A percentile compares a stretch with the other conserved stretches of the same genome.
phyloP scores from a whole-genome alignment of 2,329 filamentous ascomycete genomes.

The Cladophialophora yegresii region DNA sequence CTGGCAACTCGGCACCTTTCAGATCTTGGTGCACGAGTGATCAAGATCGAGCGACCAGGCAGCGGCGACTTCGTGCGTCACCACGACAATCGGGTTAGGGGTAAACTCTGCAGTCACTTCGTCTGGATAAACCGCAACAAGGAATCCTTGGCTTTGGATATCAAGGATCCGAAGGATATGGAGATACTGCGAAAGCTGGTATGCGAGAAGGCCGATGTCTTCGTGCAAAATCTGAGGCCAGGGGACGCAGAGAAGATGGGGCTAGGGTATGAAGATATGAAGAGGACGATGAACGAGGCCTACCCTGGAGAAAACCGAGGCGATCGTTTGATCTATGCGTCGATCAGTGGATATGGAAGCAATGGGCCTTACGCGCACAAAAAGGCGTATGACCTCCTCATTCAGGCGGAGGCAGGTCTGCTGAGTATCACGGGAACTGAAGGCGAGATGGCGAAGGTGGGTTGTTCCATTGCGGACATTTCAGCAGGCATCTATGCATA shows the following conservation, averaged over 20 bases:
- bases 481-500: conserved; percentile 57
- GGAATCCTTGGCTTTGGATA: conserved; percentile 55
- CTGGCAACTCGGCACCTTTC: conserved; percentile 59
- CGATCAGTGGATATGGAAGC: conserved; percentile 57
- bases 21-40: conserved; percentile 57
- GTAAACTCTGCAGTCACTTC: conserved; percentile 55
- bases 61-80: conserved; percentile 57
- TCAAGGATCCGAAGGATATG: conserved; percentile 52
- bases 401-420: conserved; percentile 58
- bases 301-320: conserved; percentile 39
- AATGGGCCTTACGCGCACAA: conserved; percentile 57
- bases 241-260: conserved; percentile 54
- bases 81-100: conserved; percentile 55
- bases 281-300: conserved; percentile 35
- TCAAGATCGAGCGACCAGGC: conserved; percentile 57
- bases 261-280: conserved; percentile 50
- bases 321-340: conserved; percentile 55
- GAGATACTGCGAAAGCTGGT: conserved; percentile 49
- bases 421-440: conserved; percentile 54
- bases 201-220: conserved; percentile 49
- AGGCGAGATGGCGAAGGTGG: conserved; percentile 53
- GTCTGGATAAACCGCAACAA: conserved; percentile 60
- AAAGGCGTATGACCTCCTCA: conserved; percentile 59
- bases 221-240: conserved; percentile 58
- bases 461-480: conserved; percentile 59